These are phyloP conservation scores for Torulaspora maleeae DNA, from an alignment of 805 yeast species.

Conservation along the genomic window DNA sequence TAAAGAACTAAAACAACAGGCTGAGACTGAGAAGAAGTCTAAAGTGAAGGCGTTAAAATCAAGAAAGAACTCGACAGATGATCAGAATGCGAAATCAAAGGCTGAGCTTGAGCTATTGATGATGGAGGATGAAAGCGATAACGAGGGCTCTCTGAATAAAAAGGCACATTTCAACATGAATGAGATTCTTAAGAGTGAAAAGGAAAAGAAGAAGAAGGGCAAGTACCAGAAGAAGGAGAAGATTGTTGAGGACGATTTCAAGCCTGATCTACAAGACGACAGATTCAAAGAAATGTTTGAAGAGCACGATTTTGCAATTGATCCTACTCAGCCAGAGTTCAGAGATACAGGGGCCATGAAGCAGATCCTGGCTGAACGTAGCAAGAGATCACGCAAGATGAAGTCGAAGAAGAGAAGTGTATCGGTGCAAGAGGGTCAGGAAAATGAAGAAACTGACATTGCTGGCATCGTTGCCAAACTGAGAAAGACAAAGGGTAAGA, in stretches of 20 bases:
- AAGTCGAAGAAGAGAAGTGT: conserved; percentile 20
- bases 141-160: conserved; percentile 34
- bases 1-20: conserved; percentile 53
- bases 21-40: conserved; percentile 48
- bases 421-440: conserved; percentile 4
- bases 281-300: conserved; percentile 83
- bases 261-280: conserved; percentile 72
- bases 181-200: conserved; percentile 70
- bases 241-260: conserved; percentile 52
- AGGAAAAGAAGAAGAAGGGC: conserved; percentile 49
- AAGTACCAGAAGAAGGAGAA: conserved; percentile 44
- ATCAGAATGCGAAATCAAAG: conserved; percentile 39
- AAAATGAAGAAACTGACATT: conserved; percentile 15
- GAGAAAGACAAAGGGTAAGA: conserved; percentile 39
- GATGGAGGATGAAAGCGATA: conserved; percentile 54
- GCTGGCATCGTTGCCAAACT: conserved; percentile 45
- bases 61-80: conserved; percentile 22
- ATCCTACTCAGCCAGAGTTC: conserved; percentile 87
- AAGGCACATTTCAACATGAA: conserved; percentile 73
- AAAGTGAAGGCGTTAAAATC: conserved; percentile 34
- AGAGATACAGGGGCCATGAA: conserved; percentile 86
- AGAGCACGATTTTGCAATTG: conserved; percentile 87
- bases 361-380: conserved; percentile 70
- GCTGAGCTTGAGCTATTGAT: conserved; percentile 73
- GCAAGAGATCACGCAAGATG: conserved; percentile 42